phyloP scores from a whole-genome alignment of 495 filamentous ascomycete species.

The Wilcoxina mikolae region DNA sequence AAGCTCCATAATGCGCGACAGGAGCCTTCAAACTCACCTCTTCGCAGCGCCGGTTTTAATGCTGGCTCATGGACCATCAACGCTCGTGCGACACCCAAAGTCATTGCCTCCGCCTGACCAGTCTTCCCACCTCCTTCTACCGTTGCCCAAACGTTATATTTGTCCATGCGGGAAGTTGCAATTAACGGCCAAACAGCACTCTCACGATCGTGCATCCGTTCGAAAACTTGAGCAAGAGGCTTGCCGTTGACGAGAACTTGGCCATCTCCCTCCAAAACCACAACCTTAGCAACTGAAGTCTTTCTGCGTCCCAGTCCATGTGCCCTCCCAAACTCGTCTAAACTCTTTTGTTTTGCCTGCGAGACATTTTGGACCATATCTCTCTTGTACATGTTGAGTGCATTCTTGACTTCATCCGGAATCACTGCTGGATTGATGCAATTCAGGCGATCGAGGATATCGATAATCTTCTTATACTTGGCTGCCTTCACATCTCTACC shows the following conservation, averaged over 20 bases:
- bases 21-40: constrained; percentile 49
- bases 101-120: constrained; percentile 89
- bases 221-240: constrained; percentile 60
- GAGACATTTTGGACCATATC: constrained; percentile 55
- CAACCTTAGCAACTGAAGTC: constrained; percentile 65
- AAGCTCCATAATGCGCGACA: constrained; percentile 19
- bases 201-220: constrained; percentile 81
- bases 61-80: constrained; percentile 79
- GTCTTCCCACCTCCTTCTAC: constrained; percentile 78
- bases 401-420: constrained; percentile 48
- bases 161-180: constrained; percentile 67
- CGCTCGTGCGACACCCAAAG: constrained; percentile 78
- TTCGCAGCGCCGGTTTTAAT: constrained; percentile 71
- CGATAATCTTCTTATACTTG: constrained; percentile 61
- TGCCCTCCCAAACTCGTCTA: constrained; percentile 63
- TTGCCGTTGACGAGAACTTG: constrained; percentile 83
- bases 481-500: constrained; percentile 65
- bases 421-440: constrained; percentile 68
- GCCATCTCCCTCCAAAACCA: constrained; percentile 78
- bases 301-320: constrained; percentile 73
- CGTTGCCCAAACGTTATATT: constrained; percentile 89
- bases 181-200: constrained; percentile 84
- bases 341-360: constrained; percentile 37
- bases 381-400: constrained; percentile 56
- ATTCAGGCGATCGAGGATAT: constrained; percentile 64